These are phyloP conservation scores for Penicillium sp. DNA, from an alignment of 2,329 filamentous ascomycete genomes.

Conservation along the genomic window DNA sequence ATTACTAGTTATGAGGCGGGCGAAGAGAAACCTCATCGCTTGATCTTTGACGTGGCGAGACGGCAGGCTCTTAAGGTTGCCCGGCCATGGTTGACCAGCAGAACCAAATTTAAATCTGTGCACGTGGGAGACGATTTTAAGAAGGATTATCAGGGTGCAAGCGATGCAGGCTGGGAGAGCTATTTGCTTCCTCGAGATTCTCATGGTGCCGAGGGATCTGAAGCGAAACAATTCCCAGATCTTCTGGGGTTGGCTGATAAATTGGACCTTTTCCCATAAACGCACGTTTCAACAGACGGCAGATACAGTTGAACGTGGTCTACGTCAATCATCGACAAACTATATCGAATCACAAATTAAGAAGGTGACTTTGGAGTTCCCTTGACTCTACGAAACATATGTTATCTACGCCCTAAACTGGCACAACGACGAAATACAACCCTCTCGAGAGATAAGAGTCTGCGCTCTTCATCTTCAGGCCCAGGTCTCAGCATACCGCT, in stretches of 20 bases:
- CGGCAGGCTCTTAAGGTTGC: conserved; percentile 23
- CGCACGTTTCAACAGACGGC: not conserved
- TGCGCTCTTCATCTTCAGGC: not conserved
- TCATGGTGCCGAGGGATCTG: not conserved
- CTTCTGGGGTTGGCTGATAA: not conserved
- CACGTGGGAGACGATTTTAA: conserved; percentile 41
- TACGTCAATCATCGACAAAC: not conserved
- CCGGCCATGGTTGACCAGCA: not conserved
- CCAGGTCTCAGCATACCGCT: not conserved
- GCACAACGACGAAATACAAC: not conserved
- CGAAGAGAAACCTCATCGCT: conserved; percentile 36
- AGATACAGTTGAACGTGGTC: not conserved
- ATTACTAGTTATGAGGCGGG: conserved; percentile 42
- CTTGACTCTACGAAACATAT: not conserved
- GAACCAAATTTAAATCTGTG: conserved; percentile 24
- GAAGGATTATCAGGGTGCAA: conserved; percentile 36
- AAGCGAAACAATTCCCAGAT: not conserved
- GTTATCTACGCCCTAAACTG: not conserved
- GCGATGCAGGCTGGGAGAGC: conserved; percentile 33
- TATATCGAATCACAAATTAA: not conserved
- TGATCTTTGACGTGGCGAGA: conserved; percentile 35
- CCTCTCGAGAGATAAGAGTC: not conserved
- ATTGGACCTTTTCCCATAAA: not conserved
- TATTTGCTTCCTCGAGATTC: conserved; percentile 25
- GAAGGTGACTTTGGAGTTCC: not conserved